Percentiles rank a stretch among this genome's conserved stretches.
Conservation (phyloP, 768 basidiomycete genomes). For the Brasilioporus rufonigricans region DNA sequence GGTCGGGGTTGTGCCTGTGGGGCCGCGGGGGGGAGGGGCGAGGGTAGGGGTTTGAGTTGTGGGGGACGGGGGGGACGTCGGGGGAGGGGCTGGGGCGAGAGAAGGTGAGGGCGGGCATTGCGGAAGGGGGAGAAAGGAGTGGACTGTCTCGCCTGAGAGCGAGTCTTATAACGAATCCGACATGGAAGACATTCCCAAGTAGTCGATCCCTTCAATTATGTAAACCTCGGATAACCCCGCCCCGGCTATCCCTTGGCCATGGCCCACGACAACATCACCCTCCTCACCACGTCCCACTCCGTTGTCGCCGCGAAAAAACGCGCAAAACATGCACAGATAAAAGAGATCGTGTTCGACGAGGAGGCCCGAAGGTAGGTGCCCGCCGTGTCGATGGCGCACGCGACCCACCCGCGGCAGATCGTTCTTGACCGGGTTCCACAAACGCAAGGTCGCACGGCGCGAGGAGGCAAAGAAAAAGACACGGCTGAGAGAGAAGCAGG, state of each 20-base stretch:
- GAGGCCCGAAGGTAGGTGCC: conserved; percentile 64
- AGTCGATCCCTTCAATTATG: conserved; percentile 25
- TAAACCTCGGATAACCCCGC: conserved; percentile 26
- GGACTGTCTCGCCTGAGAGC: conserved; percentile 35
- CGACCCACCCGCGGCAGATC: conserved; percentile 48
- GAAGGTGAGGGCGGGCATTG: conserved; percentile 33
- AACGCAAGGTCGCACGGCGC: conserved; percentile 82
- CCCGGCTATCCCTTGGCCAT: conserved; percentile 18
- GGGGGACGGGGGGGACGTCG: conserved; percentile 6
- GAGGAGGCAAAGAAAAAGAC: conserved; percentile 77
- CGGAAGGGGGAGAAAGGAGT: conserved; percentile 16
- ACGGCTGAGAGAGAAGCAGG: conserved; percentile 71
- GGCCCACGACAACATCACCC: conserved; percentile 44
- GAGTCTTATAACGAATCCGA: conserved; percentile 31
- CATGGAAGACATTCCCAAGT: conserved; percentile 26
- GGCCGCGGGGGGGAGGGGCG: conserved; percentile 19
- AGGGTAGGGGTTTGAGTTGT: conserved; percentile 20
- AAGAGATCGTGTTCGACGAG: conserved; percentile 85
- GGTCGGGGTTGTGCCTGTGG: conserved; percentile 18
- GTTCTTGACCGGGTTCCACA: conserved; percentile 91
- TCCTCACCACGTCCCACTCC: conserved; percentile 62
- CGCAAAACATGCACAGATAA: conserved; percentile 64
- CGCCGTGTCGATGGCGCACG: conserved; percentile 16
- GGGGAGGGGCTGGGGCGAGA: neutral
- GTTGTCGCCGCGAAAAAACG: conserved; percentile 67